A percentile compares a stretch with the other conserved stretches of the same genome.
Evolutionary conservation across 257 asterid species (phyloP).

Genomic region (Echites panduratus): DNA sequence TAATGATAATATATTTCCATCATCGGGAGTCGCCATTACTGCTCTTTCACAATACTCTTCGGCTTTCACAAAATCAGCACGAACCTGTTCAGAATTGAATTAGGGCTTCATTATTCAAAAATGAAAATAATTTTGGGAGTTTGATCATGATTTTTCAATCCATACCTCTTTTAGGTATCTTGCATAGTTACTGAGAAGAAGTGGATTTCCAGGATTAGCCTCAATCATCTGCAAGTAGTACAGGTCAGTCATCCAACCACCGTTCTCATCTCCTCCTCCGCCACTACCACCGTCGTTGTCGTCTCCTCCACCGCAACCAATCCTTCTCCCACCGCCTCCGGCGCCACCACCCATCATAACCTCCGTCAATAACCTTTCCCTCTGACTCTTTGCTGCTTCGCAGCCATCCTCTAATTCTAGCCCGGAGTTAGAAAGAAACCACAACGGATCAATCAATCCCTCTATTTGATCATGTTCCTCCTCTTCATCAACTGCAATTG

Average conservation of each 20-base stretch:
- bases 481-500: constrained; percentile 11
- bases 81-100: constrained; percentile 21
- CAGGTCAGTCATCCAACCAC: constrained; percentile 28
- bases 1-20: constrained; percentile 33
- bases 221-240: constrained; percentile 39
- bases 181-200: constrained; percentile 52
- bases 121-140: too few species aligned
- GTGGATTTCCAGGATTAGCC: constrained; percentile 39
- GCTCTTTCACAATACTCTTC: constrained; percentile 57
- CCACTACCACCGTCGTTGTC: constrained; percentile 12
- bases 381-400: neutral
- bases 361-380: constrained; percentile 5
- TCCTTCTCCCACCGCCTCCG: constrained; percentile 14
- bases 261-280: neutral
- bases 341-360: constrained; percentile 15
- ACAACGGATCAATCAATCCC: neutral
- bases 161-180: constrained; percentile 51
- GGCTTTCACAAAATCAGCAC: constrained; percentile 34
- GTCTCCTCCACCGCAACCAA: constrained; percentile 14
- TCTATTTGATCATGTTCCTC: constrained; percentile 1
- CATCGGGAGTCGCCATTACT: constrained; percentile 33
- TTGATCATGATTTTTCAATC: too few species aligned
- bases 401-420: constrained; percentile 8
- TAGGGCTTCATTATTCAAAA: neutral
- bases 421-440: constrained; percentile 7